phyloP scores from a whole-genome alignment of 148 eudicot species.

The Pharnaceum exiguum region DNA sequence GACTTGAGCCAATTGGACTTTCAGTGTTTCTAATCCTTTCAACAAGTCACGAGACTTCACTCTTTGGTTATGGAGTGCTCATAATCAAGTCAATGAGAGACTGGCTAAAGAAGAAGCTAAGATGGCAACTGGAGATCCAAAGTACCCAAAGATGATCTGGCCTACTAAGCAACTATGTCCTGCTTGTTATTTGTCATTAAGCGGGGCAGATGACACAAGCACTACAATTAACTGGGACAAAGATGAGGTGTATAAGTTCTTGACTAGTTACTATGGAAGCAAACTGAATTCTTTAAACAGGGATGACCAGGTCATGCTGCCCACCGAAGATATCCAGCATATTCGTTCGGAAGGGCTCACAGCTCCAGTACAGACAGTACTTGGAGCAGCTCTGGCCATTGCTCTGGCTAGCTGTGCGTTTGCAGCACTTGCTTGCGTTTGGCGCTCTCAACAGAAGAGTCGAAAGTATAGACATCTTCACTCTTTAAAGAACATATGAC shows the following conservation, averaged over 20 bases:
- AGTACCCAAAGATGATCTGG: constrained; percentile 82
- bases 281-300: constrained; percentile 34
- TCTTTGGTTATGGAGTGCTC: constrained; percentile 92
- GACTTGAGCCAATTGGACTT: constrained; percentile 2
- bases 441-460: constrained; percentile 96
- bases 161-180: constrained; percentile 90
- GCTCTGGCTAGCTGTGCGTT: constrained; percentile 91
- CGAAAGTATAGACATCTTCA: constrained; percentile 88
- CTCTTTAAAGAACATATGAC: constrained; percentile 77
- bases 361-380: constrained; percentile 54
- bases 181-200: constrained; percentile 45
- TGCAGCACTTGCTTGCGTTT: constrained; percentile 93
- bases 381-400: constrained; percentile 86
- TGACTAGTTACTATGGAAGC: constrained; percentile 68
- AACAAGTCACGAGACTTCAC: constrained; percentile 66
- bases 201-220: constrained; percentile 16
- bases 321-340: constrained; percentile 1
- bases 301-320: constrained; percentile 9
- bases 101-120: constrained; percentile 69
- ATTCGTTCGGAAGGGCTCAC: constrained; percentile 38
- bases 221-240: constrained; percentile 49
- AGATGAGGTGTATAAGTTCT: constrained; percentile 71
- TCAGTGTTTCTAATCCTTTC: constrained; percentile 71
- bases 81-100: constrained; percentile 80
- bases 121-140: constrained; percentile 61